Evolutionary conservation across 163 green algal species (phyloP).

Genomic region (Chloromonas sp.): DNA sequence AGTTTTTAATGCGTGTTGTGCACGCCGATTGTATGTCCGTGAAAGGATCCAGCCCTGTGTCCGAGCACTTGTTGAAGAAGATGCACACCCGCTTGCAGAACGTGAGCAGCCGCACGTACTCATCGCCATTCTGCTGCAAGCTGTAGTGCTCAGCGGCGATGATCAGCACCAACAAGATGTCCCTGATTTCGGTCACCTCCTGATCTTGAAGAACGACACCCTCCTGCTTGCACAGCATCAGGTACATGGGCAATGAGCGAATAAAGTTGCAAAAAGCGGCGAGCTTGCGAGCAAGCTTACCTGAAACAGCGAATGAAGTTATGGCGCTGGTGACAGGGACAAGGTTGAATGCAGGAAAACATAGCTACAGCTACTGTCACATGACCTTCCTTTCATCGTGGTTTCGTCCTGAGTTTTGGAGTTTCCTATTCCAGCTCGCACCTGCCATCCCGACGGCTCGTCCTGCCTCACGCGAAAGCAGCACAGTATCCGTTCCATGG

Average conservation of each 20-base stretch:
- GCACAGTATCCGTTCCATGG: neutral
- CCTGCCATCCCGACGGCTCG: conserved; percentile 6
- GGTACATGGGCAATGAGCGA: neutral
- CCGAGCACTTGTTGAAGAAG: conserved; percentile 32
- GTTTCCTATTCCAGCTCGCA: neutral
- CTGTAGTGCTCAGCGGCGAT: conserved; percentile 40
- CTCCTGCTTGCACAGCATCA: neutral
- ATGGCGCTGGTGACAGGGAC: no score
- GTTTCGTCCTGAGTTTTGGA: no score
- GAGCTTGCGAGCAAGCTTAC: no score
- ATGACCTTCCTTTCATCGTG: no score
- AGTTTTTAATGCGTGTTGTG: conserved; percentile 31
- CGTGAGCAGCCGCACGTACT: conserved; percentile 35
- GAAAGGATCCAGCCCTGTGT: conserved; percentile 23
- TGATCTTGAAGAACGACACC: conserved; percentile 11
- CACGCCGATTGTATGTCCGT: conserved; percentile 27
- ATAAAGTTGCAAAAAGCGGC: no score
- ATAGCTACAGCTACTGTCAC: no score
- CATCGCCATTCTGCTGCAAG: conserved; percentile 28
- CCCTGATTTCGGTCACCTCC: conserved; percentile 34
- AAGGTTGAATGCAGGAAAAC: no score
- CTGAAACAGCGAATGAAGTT: no score
- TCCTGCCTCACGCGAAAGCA: neutral
- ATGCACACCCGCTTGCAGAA: conserved; percentile 43
- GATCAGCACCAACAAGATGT: conserved; percentile 46